Percentiles rank a stretch among this genome's conserved stretches.
Evolutionary conservation across 352 stramenopile species (phyloP).

Genomic region (Globisporangium takayamanum): DNA sequence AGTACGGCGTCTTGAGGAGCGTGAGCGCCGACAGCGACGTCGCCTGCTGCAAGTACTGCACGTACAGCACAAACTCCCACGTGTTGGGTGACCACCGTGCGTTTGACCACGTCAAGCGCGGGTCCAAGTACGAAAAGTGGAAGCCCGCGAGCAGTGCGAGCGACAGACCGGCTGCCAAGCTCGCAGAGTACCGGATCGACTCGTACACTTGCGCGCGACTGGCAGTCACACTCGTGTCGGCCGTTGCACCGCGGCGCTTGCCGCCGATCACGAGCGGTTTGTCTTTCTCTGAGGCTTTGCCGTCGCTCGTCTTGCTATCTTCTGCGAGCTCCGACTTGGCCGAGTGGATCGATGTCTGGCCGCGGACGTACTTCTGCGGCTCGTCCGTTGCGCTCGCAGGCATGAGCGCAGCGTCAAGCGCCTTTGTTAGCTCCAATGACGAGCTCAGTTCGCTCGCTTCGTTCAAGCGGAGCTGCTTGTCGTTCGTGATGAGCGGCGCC

Average conservation of each 20-base stretch:
- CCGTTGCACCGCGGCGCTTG: background rate
- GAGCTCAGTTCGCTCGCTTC: background rate
- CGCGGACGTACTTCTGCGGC: conserved; percentile 21
- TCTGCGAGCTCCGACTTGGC: background rate
- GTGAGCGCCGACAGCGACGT: conserved; percentile 33
- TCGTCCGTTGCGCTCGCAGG: conserved; percentile 4
- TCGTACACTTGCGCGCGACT: conserved; percentile 11
- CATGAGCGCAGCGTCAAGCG: conserved; percentile 6
- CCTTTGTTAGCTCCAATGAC: conserved; percentile 3
- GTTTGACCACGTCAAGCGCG: conserved; percentile 8
- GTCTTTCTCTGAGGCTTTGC: background rate
- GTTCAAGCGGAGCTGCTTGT: conserved; percentile 13
- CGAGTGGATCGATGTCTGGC: conserved; percentile 14
- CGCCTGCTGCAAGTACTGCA: conserved; percentile 35
- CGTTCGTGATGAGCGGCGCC: background rate
- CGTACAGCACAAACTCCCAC: conserved; percentile 45
- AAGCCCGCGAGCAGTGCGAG: conserved; percentile 15
- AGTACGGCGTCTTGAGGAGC: conserved; percentile 26
- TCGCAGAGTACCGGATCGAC: conserved; percentile 16
- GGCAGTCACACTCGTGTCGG: background rate
- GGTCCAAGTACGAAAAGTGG: conserved; percentile 17
- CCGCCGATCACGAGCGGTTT: conserved; percentile 10
- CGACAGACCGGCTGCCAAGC: conserved; percentile 13
- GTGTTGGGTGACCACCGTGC: conserved; percentile 24
- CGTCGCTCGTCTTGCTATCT: background rate